Evolutionary conservation across 2,329 filamentous ascomycete genomes (phyloP).

Genomic region (Raffaelea albimanens): DNA sequence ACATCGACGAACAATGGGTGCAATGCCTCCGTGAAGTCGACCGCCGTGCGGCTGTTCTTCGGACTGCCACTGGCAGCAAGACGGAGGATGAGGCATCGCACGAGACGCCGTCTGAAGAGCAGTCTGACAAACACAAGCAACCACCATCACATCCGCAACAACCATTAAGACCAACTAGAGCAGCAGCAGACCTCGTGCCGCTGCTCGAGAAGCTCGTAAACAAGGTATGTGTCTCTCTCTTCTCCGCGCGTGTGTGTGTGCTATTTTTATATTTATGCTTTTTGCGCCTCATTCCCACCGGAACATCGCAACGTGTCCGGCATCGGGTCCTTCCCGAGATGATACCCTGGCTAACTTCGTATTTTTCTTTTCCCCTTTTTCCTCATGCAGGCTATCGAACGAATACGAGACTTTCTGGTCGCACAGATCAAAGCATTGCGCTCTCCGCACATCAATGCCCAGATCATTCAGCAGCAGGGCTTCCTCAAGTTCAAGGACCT

Average conservation of each 20-base stretch:
- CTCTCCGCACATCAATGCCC: conserved; percentile 92
- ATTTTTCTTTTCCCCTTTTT: too few species aligned
- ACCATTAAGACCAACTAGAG: conserved; percentile 47
- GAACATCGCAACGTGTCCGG: too few species aligned
- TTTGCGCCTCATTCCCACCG: too few species aligned
- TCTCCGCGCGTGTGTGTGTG: too few species aligned
- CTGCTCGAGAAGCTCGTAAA: conserved; percentile 74
- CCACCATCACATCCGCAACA: conserved; percentile 13
- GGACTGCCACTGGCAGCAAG: conserved; percentile 20
- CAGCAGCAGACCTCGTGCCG: conserved; percentile 73
- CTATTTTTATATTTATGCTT: too few species aligned
- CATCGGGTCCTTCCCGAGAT: too few species aligned
- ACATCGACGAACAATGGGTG: conserved; percentile 84
- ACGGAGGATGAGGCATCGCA: background rate
- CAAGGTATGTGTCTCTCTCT: conserved; percentile 61
- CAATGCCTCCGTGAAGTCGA: conserved; percentile 77
- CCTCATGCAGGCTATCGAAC: conserved; percentile 61
- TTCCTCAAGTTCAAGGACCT: conserved; percentile 84
- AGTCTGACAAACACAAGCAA: conserved; percentile 32
- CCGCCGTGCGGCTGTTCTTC: conserved; percentile 62
- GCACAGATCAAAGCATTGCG: conserved; percentile 88
- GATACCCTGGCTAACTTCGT: background rate
- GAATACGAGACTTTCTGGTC: conserved; percentile 90
- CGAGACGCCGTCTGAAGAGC: background rate
- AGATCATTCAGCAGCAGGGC: conserved; percentile 90